Base-by-base conservation (phyloP, 139 green algal species). In the Chlorella vulgaris region DNA sequence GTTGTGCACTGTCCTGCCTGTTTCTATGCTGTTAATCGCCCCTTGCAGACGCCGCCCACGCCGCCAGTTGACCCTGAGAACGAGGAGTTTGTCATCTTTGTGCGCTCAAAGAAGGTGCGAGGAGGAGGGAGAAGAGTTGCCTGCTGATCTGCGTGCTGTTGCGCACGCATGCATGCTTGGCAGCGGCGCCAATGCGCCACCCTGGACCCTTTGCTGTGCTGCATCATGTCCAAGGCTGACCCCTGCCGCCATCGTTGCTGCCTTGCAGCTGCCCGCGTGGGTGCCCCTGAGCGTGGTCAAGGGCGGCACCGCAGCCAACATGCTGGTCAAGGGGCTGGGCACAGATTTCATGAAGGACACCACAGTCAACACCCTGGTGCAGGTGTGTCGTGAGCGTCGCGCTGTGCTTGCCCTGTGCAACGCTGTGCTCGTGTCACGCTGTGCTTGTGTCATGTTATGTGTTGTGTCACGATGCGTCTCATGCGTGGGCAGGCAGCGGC, bases 11-110 rank as follows among this genome's bases (percentile, higher is more conserved):
- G n/a, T n/a, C 24, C 58, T 67, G 58, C 24, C 58, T 60, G 21
- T 67, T 29, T 13, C 58, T 7, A 29, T 67, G 58, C 22, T 31
- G 26, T 21, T 58, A 58, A 58, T 15, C 47, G 47, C 47, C 47
- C 2, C 13, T 13, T 60, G 61, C 70, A 76, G 79, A 33, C 35
- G 35, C 85, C 89, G 0, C 89, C 89, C 7, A 82, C 78, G 0
- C 92, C 92, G 21, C 88, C 89, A 28, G 89, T 94, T 28, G 92
- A 96, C 78, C 90, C 90, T 7, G 89, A 94, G 35, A 95, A 96
- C 74, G 87, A 73, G 28, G 91, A 95, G 89, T 94, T 96, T 83
- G 92, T 94, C 10, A 78, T 96, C 62, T 96, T 96, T 66, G 71
- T 93, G 33, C 86, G 90, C 43, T 83, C 84, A 1, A 86, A 88